These are phyloP conservation scores for Panaeolus papilionaceus DNA, from an alignment of 768 basidiomycete genomes.

Conservation along the genomic window DNA sequence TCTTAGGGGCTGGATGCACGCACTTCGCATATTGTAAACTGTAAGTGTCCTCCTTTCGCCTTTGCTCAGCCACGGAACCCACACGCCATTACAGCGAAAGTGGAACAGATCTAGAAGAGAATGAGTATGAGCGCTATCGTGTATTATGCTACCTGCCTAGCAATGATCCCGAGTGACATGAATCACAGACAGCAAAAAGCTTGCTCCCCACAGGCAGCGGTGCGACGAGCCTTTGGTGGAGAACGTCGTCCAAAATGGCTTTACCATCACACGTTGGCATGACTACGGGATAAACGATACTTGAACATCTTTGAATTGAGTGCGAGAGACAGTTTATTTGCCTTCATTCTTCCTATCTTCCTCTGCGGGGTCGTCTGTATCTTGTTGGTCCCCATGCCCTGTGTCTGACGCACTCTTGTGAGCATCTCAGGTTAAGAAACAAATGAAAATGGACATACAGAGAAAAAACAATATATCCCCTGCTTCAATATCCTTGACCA, in stretches of 20 bases:
- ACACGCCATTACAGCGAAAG: constrained; percentile 48
- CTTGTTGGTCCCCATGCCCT: constrained; percentile 54
- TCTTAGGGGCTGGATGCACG: background rate
- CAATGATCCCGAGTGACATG: constrained; percentile 47
- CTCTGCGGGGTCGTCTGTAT: constrained; percentile 45
- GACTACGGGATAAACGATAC: constrained; percentile 28
- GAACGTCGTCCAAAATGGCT: constrained; percentile 45
- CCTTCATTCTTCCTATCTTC: constrained; percentile 61
- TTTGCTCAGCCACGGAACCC: constrained; percentile 52
- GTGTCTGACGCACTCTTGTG: constrained; percentile 38
- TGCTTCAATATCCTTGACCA: constrained; percentile 48
- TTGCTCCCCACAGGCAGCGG: constrained; percentile 37
- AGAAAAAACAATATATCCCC: constrained; percentile 63
- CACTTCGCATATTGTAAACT: constrained; percentile 38
- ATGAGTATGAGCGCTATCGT: background rate
- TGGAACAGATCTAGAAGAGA: constrained; percentile 44
- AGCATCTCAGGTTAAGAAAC: background rate
- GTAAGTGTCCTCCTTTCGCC: constrained; percentile 43
- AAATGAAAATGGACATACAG: constrained; percentile 41
- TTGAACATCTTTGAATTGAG: background rate
- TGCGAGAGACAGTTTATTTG: constrained; percentile 25
- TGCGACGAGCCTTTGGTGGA: constrained; percentile 40
- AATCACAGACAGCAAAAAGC: constrained; percentile 43
- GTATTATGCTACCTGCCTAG: constrained; percentile 34
- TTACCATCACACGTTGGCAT: constrained; percentile 44